Base-by-base conservation (phyloP, 306 rosid species). In the Coriaria nepalensis region DNA sequence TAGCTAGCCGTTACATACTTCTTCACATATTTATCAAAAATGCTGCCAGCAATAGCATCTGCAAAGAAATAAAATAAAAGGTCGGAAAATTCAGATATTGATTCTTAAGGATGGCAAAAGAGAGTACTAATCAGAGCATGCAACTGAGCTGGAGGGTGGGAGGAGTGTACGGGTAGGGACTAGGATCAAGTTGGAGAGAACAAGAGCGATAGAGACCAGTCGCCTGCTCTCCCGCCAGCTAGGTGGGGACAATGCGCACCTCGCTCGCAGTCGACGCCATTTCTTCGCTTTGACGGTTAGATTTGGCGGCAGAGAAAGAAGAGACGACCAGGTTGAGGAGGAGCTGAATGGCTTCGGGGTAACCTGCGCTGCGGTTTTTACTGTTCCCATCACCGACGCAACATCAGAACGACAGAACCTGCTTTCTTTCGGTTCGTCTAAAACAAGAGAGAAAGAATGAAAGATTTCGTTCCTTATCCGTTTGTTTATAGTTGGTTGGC, bases 1-100 rank as follows among this genome's bases (percentile, higher is more conserved):
- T 10, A 4, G 10, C 37, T 39, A 37, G 32, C 9, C 33, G 20
- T 51, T 49, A 36, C 37, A 38, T 43, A 83, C 95, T 74, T 81
- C 69, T 84, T 84, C 47, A 84, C 70, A 56, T 81, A 90, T 54
- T 71, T 90, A 48, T 84, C 97, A 4, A 84, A 61, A 37, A 53
- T 9, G 64, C 66, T 63, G 13, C 72, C 97, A 4, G 78, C 82
- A 55, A 65, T 73, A 44, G 78, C 74, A 52, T 65, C 97, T 88
- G 80, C 69, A 45, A 41, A 10, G 60, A 10, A 4, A 10, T 36
- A 2, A 4, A 38, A 56, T 9, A n/a, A n/a, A n/a, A n/a, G n/a
- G n/a, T 2, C 12, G 36, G 40, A 49, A 37, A 52, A 10, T 36
- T 43, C 35, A 42, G 40, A 33, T 9, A n/a, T 2, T 14, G 9